phyloP scores from a whole-genome alignment of 164 flowering plant genomes.

The Aristolochia fimbriata region DNA sequence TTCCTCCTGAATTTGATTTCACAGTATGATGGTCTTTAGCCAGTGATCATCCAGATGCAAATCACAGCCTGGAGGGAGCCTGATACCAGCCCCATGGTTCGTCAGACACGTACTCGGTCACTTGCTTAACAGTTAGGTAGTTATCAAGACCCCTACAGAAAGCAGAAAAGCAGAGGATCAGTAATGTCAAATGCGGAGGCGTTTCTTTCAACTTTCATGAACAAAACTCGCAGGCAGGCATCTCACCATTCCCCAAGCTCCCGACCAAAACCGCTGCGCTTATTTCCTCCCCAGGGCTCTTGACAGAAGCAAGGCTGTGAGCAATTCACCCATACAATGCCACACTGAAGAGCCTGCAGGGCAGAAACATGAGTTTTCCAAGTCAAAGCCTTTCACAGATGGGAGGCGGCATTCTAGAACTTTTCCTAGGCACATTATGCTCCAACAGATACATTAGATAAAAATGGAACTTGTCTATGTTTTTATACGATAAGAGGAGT shows the following conservation, averaged over 20 bases:
- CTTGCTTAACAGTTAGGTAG: slow-evolving; percentile 93
- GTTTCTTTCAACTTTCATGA: background rate
- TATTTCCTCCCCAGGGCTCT: slow-evolving; percentile 98
- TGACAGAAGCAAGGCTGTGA: slow-evolving; percentile 96
- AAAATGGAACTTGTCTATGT: too few relatives aligned
- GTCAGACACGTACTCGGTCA: slow-evolving; percentile 63
- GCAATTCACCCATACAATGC: slow-evolving; percentile 98
- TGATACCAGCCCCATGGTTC: slow-evolving; percentile 94
- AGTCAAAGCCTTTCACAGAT: background rate
- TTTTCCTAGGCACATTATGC: background rate
- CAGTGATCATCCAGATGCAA: too few relatives aligned
- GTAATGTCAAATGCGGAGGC: background rate
- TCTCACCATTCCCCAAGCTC: slow-evolving; percentile 93
- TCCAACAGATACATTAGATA: too few relatives aligned
- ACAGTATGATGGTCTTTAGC: too few relatives aligned
- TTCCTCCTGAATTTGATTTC: too few relatives aligned
- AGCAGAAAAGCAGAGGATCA: background rate
- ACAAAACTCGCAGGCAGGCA: background rate
- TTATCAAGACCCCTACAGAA: slow-evolving; percentile 83
- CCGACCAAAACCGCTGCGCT: slow-evolving; percentile 96
- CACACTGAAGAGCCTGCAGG: slow-evolving; percentile 63
- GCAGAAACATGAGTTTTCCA: background rate
- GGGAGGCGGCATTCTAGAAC: background rate
- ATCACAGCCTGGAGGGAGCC: slow-evolving; percentile 69
- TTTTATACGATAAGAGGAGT: too few relatives aligned